A percentile compares a stretch with the other conserved stretches of the same genome.
These are phyloP conservation scores for Penicillium sp. DNA, from an alignment of 2,329 filamentous ascomycete genomes.

Conservation along the genomic window DNA sequence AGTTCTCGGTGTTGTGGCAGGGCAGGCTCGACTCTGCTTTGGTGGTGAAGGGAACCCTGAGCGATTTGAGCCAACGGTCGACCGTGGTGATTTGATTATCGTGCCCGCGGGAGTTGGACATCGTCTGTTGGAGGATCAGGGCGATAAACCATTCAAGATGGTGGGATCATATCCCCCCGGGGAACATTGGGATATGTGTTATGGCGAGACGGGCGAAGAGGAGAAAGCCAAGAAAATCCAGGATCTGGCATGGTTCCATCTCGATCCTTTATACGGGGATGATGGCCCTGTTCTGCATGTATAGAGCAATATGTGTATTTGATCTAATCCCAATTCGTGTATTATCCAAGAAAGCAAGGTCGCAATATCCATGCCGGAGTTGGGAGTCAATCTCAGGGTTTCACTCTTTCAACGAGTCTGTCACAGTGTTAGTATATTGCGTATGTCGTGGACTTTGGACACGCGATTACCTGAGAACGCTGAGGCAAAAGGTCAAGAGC, in stretches of 20 bases:
- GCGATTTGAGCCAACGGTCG: conserved; percentile 61
- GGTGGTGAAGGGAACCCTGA: conserved; percentile 67
- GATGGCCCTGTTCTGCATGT: conserved; percentile 58
- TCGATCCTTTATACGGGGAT: conserved; percentile 66
- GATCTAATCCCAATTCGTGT: conserved; percentile 7
- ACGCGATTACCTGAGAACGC: conserved; percentile 68
- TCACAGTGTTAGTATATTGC: conserved; percentile 34
- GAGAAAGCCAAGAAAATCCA: conserved; percentile 57
- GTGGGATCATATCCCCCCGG: conserved; percentile 68
- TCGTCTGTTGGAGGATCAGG: conserved; percentile 64
- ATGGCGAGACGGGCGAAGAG: conserved; percentile 65
- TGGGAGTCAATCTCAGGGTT: conserved; percentile 25
- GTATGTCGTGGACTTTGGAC: background rate
- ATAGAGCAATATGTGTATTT: conserved; percentile 21
- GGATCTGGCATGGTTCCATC: conserved; percentile 62
- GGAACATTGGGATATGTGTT: conserved; percentile 73
- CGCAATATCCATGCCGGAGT: background rate
- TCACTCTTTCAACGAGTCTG: conserved; percentile 49
- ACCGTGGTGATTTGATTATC: conserved; percentile 67
- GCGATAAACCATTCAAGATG: conserved; percentile 63
- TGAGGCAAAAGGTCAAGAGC: conserved; percentile 87
- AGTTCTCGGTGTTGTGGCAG: conserved; percentile 65
- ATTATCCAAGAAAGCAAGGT: background rate
- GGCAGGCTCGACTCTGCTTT: conserved; percentile 68
- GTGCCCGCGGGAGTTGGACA: conserved; percentile 71